Evolutionary conservation across 805 yeast species (phyloP).

Genomic region (Torulaspora microellipsoides): DNA sequence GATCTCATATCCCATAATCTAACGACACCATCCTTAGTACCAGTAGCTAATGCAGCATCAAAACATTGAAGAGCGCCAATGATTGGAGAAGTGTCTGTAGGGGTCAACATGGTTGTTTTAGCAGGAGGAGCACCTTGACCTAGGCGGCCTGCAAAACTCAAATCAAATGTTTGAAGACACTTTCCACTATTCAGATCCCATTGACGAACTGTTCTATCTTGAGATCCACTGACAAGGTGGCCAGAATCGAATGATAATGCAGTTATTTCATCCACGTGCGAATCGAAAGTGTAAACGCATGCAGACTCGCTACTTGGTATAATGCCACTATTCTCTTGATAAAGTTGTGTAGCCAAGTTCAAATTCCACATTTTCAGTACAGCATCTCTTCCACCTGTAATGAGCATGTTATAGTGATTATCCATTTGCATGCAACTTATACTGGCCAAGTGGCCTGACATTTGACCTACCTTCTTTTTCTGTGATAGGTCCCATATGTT

Average conservation of each 20-base stretch:
- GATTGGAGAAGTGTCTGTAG: constrained; percentile 35
- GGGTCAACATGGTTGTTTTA: constrained; percentile 10
- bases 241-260: constrained; percentile 52
- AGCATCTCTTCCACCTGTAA: constrained; percentile 61
- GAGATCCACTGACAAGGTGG: constrained; percentile 63
- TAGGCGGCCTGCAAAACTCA: constrained; percentile 32
- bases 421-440: constrained; percentile 59
- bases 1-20: constrained; percentile 72
- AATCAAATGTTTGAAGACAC: constrained; percentile 66
- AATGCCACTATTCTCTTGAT: constrained; percentile 22
- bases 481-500: constrained; percentile 78
- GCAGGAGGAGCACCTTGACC: constrained; percentile 9
- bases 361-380: constrained; percentile 57
- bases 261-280: constrained; percentile 64
- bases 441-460: constrained; percentile 58
- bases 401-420: constrained; percentile 39
- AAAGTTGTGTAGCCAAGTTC: constrained; percentile 30
- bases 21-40: constrained; percentile 71
- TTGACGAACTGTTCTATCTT: constrained; percentile 66
- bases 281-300: constrained; percentile 48
- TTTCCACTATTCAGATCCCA: constrained; percentile 69
- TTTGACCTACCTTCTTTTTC: constrained; percentile 44
- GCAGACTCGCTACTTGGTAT: constrained; percentile 27
- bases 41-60: constrained; percentile 75
- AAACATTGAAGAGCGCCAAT: constrained; percentile 66